Conservation (phyloP, 2,329 filamentous ascomycete genomes). For the Bipolaris victoriae region DNA sequence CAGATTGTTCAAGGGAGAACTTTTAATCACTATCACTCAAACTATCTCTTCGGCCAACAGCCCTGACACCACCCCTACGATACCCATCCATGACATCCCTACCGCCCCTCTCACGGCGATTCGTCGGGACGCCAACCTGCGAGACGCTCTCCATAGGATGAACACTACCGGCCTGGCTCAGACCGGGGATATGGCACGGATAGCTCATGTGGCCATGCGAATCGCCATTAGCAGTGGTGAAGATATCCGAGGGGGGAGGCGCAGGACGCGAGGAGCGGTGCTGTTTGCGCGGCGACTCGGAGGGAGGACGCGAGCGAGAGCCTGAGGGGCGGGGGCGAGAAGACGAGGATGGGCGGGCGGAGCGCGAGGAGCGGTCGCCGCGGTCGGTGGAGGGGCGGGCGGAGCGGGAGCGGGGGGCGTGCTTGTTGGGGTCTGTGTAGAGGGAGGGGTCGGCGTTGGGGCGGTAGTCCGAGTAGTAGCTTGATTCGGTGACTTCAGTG, state of each 20-base stretch:
- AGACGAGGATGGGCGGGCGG: slow-evolving; percentile 12
- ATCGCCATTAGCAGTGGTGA: slow-evolving; percentile 49
- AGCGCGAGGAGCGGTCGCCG: slow-evolving; percentile 22
- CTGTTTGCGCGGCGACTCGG: slow-evolving; percentile 44
- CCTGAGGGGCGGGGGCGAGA: slow-evolving; percentile 30
- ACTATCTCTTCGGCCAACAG: slow-evolving; percentile 56
- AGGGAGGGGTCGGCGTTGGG: slow-evolving; percentile 44
- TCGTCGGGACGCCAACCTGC: slow-evolving; percentile 48
- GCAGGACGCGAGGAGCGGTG: slow-evolving; percentile 39
- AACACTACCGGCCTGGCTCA: slow-evolving; percentile 51
- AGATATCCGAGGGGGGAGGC: slow-evolving; percentile 40
- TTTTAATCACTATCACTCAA: slow-evolving; percentile 59
- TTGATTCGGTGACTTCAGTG: slow-evolving; percentile 41
- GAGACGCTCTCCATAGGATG: slow-evolving; percentile 48
- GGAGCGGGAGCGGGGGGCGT: slow-evolving; percentile 28
- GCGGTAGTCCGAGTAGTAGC: slow-evolving; percentile 52
- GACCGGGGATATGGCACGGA: slow-evolving; percentile 62
- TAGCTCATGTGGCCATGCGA: slow-evolving; percentile 61
- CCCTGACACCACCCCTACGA: slow-evolving; percentile 49
- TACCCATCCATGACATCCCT: slow-evolving; percentile 54
- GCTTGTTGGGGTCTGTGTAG: slow-evolving; percentile 28
- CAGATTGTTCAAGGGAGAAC: too few species aligned
- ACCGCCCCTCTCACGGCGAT: slow-evolving; percentile 31
- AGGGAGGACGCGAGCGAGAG: slow-evolving; percentile 41
- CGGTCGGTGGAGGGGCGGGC: slow-evolving; percentile 22